Base-by-base conservation (phyloP, 371 early-diverging fungal species). In the Mucor lusitanicus region DNA sequence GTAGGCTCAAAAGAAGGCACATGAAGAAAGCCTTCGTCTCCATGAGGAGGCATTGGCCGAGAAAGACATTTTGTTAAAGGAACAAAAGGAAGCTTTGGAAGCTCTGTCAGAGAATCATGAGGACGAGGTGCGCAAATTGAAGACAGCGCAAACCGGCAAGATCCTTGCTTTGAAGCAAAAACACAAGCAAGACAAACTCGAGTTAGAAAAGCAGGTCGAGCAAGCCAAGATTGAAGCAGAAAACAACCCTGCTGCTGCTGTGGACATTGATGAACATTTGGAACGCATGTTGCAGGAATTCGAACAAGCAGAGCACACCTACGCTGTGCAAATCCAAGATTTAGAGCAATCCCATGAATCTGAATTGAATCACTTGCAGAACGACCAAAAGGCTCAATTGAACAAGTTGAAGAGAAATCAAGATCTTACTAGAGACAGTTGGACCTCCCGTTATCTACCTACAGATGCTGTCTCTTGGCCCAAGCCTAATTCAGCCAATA, bases 211-310 rank as follows among this genome's bases (percentile, higher is more conserved):
- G 4, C 73, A 76, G 25, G 53, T 81, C 19, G 61, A 68, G n/a
- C 73, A 78, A 37, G 74, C 74, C 7, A 75, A 79, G 37, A 61
- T 63, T 19, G 70, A 70, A 23, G 68, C 72, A 25, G 61, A 67
- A 57, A 58, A 60, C 4, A 70, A 68, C 23, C 67, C 74, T 5
- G 64, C 68, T 40, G 42, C 59, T 15, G 59, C 62, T 0, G 76
- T 80, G 0, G 84, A 85, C 25, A 72, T 94, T 60, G 91, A 94
- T 75, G 88, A 82, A 19, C 94, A 94, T 66, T 67, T 95, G 5
- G 90, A 91, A 32, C 90, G 92, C 15, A 79, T 95, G 53, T 83
- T 95, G 60, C 87, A 89, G 23, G 94, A 94, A 74, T 89, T 95
- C 62, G 84, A 83, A 33, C 74, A 76, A 50, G 75, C 76, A 19